phyloP scores from a whole-genome alignment of 2,329 filamentous ascomycete species.

The Lachnellula arida region DNA sequence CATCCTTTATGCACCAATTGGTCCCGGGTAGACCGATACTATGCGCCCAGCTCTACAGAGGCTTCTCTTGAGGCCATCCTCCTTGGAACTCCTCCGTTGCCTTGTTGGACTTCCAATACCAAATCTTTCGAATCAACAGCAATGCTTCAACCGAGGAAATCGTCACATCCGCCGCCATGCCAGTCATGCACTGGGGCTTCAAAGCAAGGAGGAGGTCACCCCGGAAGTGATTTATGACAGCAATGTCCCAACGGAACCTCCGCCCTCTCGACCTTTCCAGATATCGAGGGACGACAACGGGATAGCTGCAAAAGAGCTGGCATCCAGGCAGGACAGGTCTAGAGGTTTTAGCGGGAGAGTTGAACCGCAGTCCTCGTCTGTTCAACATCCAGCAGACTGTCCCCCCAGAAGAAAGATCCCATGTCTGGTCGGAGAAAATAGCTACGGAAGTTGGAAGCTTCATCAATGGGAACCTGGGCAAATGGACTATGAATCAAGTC shows the following conservation, averaged over 20 bases:
- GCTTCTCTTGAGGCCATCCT: conserved; percentile 28
- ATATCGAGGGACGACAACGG: no score
- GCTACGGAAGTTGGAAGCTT: not conserved
- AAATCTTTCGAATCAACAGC: not conserved
- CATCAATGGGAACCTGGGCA: conserved; percentile 9
- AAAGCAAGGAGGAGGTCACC: no score
- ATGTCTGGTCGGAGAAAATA: not conserved
- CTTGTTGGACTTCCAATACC: conserved; percentile 12
- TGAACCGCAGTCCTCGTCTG: no score
- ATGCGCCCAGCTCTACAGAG: conserved; percentile 29
- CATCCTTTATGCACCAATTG: conserved; percentile 9
- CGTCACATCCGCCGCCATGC: not conserved
- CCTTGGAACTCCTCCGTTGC: conserved; percentile 23
- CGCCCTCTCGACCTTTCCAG: no score
- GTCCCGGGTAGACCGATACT: conserved; percentile 6
- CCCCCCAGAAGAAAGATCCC: no score
- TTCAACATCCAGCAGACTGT: no score
- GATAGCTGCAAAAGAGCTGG: no score
- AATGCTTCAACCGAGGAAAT: not conserved
- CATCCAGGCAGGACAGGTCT: no score
- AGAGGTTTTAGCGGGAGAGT: no score
- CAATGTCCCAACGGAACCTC: no score
- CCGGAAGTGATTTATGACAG: no score
- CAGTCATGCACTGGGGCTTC: not conserved
- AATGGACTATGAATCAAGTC: conserved; percentile 31